phyloP scores from a whole-genome alignment of 2,329 filamentous ascomycete genomes.

The Colletotrichum sp. region DNA sequence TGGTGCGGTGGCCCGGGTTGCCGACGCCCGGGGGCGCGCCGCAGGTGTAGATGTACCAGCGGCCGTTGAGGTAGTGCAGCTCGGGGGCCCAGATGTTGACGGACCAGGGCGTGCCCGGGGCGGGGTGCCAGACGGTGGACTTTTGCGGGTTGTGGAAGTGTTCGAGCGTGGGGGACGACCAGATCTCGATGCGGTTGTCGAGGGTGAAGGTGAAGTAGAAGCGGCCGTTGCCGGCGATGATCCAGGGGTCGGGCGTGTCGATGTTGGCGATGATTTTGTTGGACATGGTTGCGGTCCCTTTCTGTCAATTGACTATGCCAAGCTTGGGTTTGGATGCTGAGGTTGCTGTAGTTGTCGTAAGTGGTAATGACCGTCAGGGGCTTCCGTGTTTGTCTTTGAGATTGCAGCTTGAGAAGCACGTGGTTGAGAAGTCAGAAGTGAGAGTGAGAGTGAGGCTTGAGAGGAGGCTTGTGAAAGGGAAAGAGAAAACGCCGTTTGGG shows the following conservation, averaged over 20 bases:
- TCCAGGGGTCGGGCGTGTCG: conserved; percentile 36
- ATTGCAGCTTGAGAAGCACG: neutral
- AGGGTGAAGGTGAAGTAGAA: conserved; percentile 37
- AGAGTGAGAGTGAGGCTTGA: neutral
- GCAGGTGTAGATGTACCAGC: conserved; percentile 43
- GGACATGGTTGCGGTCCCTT: conserved; percentile 25
- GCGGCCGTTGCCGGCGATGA: conserved; percentile 26
- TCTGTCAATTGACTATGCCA: neutral
- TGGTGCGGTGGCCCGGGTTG: conserved; percentile 50
- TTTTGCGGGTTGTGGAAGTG: conserved; percentile 30
- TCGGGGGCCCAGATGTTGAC: conserved; percentile 27
- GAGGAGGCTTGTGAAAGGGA: neutral
- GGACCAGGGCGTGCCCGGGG: conserved; percentile 21
- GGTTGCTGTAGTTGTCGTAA: too few species aligned
- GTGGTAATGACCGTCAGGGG: neutral
- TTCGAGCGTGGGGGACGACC: conserved; percentile 32
- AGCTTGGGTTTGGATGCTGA: neutral
- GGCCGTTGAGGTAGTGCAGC: conserved; percentile 23
- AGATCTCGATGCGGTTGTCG: conserved; percentile 38
- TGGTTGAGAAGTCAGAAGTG: neutral
- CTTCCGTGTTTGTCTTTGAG: neutral
- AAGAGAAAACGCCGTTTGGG: neutral
- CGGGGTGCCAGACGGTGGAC: conserved; percentile 27
- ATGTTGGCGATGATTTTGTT: conserved; percentile 29
- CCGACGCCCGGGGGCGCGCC: conserved; percentile 45